Percentiles rank a stretch among this genome's conserved stretches.
These are phyloP conservation scores for Neoascochyta sp. DNA, from an alignment of 2,329 filamentous ascomycete species.

Conservation along the genomic window DNA sequence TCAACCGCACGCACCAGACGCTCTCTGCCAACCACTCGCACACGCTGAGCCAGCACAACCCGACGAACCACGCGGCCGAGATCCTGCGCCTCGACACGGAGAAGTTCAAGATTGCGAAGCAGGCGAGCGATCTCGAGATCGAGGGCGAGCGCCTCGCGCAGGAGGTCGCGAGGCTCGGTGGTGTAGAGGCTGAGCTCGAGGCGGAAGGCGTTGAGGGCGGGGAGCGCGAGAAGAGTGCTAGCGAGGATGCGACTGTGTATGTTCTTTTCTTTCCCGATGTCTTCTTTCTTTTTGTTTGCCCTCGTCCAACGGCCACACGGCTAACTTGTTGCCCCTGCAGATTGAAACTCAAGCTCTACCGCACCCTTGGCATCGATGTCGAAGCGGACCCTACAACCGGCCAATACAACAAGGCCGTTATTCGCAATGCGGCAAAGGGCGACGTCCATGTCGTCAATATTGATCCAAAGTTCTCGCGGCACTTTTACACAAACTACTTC, in stretches of 20 bases:
- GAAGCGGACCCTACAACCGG: conserved; percentile 70
- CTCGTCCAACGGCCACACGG: too few species aligned
- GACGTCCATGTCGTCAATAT: conserved; percentile 95
- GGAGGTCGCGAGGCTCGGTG: conserved; percentile 71
- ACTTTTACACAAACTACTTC: conserved; percentile 94
- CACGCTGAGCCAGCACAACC: conserved; percentile 69
- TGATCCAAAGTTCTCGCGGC: conserved; percentile 84
- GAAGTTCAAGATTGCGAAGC: conserved; percentile 93
- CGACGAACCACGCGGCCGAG: conserved; percentile 73
- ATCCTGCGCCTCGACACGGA: conserved; percentile 86
- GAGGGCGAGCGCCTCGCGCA: conserved; percentile 88
- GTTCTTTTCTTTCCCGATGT: conserved; percentile 17
- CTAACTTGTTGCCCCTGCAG: too few species aligned
- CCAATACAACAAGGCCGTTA: conserved; percentile 79
- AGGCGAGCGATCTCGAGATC: conserved; percentile 81
- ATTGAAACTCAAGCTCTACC: conserved; percentile 83
- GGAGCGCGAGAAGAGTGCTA: conserved; percentile 47
- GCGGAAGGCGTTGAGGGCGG: conserved; percentile 79
- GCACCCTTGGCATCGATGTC: conserved; percentile 84
- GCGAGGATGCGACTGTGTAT: conserved; percentile 49
- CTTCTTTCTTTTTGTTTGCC: not conserved
- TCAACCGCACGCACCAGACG: conserved; percentile 71
- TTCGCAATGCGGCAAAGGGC: conserved; percentile 79
- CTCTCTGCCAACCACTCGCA: conserved; percentile 74
- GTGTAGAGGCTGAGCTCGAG: conserved; percentile 76